phyloP scores from a whole-genome alignment of 495 filamentous ascomycete species.

The Neurospora sublineolata region DNA sequence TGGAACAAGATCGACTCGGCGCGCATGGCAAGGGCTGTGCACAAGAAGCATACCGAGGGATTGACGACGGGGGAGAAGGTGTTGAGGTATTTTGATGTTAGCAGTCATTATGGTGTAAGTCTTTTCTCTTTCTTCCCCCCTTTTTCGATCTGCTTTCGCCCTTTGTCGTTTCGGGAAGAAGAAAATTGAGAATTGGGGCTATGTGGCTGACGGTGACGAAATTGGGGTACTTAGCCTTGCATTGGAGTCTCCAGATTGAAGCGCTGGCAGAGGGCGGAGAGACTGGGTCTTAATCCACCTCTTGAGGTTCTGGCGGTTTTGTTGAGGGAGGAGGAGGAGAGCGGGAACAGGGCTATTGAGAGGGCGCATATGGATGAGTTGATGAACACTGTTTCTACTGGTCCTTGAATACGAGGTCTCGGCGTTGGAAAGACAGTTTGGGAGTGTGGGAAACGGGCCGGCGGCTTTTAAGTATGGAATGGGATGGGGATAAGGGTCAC shows the following conservation, averaged over 20 bases:
- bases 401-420: conserved; percentile 1
- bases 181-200: background rate
- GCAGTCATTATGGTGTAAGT: conserved; percentile 79
- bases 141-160: background rate
- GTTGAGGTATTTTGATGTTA: conserved; percentile 78
- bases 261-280: conserved; percentile 79
- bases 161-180: background rate
- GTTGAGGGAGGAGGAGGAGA: conserved; percentile 58
- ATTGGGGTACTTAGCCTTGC: conserved; percentile 59
- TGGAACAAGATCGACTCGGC: conserved; percentile 57
- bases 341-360: conserved; percentile 36
- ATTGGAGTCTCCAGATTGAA: conserved; percentile 72
- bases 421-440: background rate
- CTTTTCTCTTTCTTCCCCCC: background rate
- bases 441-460: background rate
- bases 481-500: background rate
- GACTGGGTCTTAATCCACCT: conserved; percentile 69
- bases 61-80: conserved; percentile 71
- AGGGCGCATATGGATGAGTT: conserved; percentile 72
- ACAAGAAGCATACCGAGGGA: conserved; percentile 47
- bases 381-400: conserved; percentile 40
- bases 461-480: background rate
- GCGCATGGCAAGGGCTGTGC: conserved; percentile 42
- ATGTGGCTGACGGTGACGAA: background rate
- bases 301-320: conserved; percentile 85